These are phyloP conservation scores for Blastobotrys aristatus DNA, from an alignment of 1,139 yeast genomes.

Conservation along the genomic window DNA sequence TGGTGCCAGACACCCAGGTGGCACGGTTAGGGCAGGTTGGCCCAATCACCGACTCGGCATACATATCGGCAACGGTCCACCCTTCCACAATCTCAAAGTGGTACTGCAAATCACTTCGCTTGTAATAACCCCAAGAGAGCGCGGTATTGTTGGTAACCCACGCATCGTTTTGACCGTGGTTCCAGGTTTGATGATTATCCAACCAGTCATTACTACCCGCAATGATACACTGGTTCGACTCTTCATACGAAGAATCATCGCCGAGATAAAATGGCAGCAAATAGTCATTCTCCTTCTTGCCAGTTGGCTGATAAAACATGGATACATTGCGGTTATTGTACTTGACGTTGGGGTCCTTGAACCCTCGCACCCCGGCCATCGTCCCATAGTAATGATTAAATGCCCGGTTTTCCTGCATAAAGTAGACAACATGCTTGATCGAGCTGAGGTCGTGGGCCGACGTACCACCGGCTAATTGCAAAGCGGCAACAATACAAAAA, in stretches of 20 bases:
- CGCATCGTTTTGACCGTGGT: conserved; percentile 21
- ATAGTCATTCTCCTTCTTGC: conserved; percentile 2
- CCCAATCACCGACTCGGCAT: conserved; percentile 26
- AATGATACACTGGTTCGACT: conserved; percentile 23
- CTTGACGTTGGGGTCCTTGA: conserved; percentile 27
- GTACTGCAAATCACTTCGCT: conserved; percentile 24
- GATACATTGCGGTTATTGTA: conserved; percentile 6
- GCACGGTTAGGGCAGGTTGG: conserved; percentile 29
- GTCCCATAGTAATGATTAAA: conserved; percentile 30
- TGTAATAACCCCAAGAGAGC: conserved; percentile 25
- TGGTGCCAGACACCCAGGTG: conserved; percentile 27
- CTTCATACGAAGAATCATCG: conserved; percentile 19
- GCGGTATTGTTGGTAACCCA: conserved; percentile 27
- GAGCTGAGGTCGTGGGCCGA: conserved; percentile 59
- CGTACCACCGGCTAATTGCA: too few relatives aligned
- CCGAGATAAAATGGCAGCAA: conserved; percentile 21
- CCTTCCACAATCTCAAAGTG: conserved; percentile 26
- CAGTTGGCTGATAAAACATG: conserved; percentile 15
- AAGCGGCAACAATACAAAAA: conserved; percentile 27
- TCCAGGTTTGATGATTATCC: conserved; percentile 27
- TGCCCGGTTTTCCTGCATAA: conserved; percentile 31
- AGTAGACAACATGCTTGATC: conserved; percentile 26
- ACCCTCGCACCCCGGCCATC: conserved; percentile 31
- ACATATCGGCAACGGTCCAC: conserved; percentile 29
- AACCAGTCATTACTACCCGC: conserved; percentile 28